These are phyloP conservation scores for Penicillium brasilianum DNA, from an alignment of 2,329 filamentous ascomycete genomes.

Conservation along the genomic window DNA sequence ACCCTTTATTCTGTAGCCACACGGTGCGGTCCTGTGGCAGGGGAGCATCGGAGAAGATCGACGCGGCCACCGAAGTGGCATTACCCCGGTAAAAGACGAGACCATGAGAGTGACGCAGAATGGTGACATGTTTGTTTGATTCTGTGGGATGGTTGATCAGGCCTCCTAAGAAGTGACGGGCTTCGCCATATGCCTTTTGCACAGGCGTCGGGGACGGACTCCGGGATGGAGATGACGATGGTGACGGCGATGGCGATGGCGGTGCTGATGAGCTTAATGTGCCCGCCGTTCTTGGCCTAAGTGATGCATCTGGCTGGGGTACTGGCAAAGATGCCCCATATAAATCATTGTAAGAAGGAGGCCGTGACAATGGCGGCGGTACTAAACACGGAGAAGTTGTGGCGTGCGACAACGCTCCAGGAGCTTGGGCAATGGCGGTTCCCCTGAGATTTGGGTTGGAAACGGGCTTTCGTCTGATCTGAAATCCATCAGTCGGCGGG, in stretches of 20 bases:
- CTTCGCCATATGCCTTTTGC: conserved; percentile 55
- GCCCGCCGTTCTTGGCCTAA: conserved; percentile 25
- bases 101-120: conserved; percentile 68
- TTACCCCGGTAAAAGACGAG: conserved; percentile 70
- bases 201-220: conserved; percentile 26
- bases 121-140: conserved; percentile 68
- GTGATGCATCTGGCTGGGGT: conserved; percentile 6
- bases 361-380: conserved; percentile 15
- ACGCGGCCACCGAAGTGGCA: conserved; percentile 66
- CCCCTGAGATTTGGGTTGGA: conserved; percentile 32
- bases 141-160: conserved; percentile 67
- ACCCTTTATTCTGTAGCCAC: conserved; percentile 72
- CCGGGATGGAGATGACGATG: conserved; percentile 7
- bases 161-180: conserved; percentile 68
- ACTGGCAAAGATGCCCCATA: conserved; percentile 18
- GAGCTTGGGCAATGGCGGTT: conserved; percentile 21
- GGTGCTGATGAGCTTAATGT: conserved; percentile 10
- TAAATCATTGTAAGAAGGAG: conserved; percentile 29
- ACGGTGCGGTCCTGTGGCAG: conserved; percentile 64
- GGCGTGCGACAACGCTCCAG: conserved; percentile 13
- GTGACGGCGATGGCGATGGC: conserved; percentile 1
- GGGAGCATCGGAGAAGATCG: conserved; percentile 64
- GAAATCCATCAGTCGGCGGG: conserved; percentile 20
- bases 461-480: conserved; percentile 30
- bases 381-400: conserved; percentile 20